phyloP scores from a whole-genome alignment of 176 grass and related monocot species.

The Oropetium thomaeum region DNA sequence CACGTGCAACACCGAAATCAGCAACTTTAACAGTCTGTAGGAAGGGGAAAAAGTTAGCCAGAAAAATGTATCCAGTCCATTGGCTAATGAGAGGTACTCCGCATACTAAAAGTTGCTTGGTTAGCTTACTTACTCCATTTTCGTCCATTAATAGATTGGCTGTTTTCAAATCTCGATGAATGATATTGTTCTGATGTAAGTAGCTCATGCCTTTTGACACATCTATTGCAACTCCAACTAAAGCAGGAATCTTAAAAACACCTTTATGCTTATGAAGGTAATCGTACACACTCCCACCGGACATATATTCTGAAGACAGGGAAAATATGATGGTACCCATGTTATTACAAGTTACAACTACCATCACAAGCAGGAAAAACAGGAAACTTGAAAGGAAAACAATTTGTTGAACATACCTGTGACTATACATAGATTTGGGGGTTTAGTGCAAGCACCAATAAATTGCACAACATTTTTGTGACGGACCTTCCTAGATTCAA shows the following conservation, averaged over 20 bases:
- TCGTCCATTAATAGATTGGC: slow-evolving; percentile 99
- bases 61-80: slow-evolving; percentile 10
- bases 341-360: slow-evolving; percentile 13
- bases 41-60: background rate
- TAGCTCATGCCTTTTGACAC: slow-evolving; percentile 99
- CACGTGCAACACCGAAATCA: slow-evolving; percentile 98
- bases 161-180: slow-evolving; percentile 96
- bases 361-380: background rate
- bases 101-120: background rate
- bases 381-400: background rate
- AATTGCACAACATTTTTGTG: slow-evolving; percentile 99
- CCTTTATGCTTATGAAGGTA: slow-evolving; percentile 97
- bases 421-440: slow-evolving; percentile 85
- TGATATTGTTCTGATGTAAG: slow-evolving; percentile 99
- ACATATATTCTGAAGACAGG: slow-evolving; percentile 74
- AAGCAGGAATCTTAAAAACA: slow-evolving; percentile 78
- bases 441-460: slow-evolving; percentile 91
- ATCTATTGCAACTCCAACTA: slow-evolving; percentile 89
- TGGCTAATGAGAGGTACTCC: background rate
- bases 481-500: slow-evolving; percentile 77
- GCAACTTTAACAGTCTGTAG: slow-evolving; percentile 93
- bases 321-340: slow-evolving; percentile 9
- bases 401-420: slow-evolving; percentile 65
- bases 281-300: slow-evolving; percentile 90
- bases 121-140: slow-evolving; percentile 71